Evolutionary conservation across 2,329 filamentous ascomycete species (phyloP), one percentile per base, ranked within the genome.

Genomic region (Elsinoe arachidis): DNA sequence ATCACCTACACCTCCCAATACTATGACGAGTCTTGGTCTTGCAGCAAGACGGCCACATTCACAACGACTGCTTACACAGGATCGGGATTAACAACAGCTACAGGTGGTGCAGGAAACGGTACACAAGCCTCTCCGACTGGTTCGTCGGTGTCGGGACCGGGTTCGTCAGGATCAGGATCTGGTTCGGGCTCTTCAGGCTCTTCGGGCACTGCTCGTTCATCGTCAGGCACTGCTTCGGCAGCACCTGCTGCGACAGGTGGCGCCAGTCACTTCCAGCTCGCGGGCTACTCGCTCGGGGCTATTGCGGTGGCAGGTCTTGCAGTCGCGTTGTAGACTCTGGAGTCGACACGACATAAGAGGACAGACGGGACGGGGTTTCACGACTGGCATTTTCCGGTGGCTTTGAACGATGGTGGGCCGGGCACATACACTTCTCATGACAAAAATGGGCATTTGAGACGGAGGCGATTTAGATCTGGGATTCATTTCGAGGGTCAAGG

Each of bases 1-100:
- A 54, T 65, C 12, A 56, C 61, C 19, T 61, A 62, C 57, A 64
- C 63, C 15, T 61, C 62, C 17, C 63, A 61, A 39, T 64, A 61
- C 59, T 65, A 58, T 38, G 63, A 65, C 38, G 44, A 57, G 26
- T 61, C 49, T 14, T 65, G 63, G 52, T 62, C 62, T 5, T 65
- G 63, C 62, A 63, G 62, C 19, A 65, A 63, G 57, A 63, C 62
- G 17, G 54, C 56, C n/a, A 47, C 58, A 37, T 34, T 59, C 15
- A 61, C 58, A 17, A 49, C 38, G 3, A 58, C 30, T 23, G 47
- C 34, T 57, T 54, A 54, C 43, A 47, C 41, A 17, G 55, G 58
- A 30, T 33, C 58, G 37, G 44, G 46, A 46, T 51, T 57, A 15
- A 41, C 56, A 37, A 58, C 43, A 30, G 34, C 46, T 35, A 58